These are phyloP conservation scores for Coix lacrymajobi DNA, from an alignment of 176 grass and related monocot species.

Conservation along the genomic window DNA sequence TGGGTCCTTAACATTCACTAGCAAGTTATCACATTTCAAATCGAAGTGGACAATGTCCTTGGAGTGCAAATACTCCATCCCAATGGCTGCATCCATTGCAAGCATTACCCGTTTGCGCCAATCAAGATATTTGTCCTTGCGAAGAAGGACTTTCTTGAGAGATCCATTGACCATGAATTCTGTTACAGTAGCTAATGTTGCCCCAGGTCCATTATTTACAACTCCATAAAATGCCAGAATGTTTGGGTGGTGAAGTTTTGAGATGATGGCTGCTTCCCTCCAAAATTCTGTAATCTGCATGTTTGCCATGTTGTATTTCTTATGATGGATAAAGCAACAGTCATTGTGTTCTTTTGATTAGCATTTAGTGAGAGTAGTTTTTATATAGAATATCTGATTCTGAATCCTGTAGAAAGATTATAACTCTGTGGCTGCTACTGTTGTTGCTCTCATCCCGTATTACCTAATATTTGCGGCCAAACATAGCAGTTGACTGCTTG, in stretches of 20 bases:
- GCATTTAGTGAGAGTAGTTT: not conserved
- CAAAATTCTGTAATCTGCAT: conserved; percentile 71
- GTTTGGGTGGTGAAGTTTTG: conserved; percentile 91
- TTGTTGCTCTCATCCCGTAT: not conserved
- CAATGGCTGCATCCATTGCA: conserved; percentile 93
- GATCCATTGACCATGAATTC: conserved; percentile 94
- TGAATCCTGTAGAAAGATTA: not conserved
- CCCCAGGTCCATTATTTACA: conserved; percentile 70
- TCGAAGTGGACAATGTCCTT: conserved; percentile 91
- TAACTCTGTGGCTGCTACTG: not conserved
- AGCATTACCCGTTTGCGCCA: conserved; percentile 61
- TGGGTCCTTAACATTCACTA: conserved; percentile 88
- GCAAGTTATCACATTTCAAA: conserved; percentile 96
- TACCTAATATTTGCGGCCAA: not conserved
- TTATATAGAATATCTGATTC: not conserved
- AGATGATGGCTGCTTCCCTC: conserved; percentile 80
- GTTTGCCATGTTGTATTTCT: conserved; percentile 1
- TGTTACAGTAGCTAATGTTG: conserved; percentile 76
- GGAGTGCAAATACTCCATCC: conserved; percentile 95
- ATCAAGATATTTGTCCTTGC: conserved; percentile 74
- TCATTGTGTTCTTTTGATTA: not conserved
- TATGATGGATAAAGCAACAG: not conserved
- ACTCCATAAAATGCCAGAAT: conserved; percentile 87
- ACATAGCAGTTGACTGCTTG: not conserved
- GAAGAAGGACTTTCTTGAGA: conserved; percentile 70